Base-by-base conservation (phyloP, 108 stramenopile genomes). In the Craspedostauros australis region DNA sequence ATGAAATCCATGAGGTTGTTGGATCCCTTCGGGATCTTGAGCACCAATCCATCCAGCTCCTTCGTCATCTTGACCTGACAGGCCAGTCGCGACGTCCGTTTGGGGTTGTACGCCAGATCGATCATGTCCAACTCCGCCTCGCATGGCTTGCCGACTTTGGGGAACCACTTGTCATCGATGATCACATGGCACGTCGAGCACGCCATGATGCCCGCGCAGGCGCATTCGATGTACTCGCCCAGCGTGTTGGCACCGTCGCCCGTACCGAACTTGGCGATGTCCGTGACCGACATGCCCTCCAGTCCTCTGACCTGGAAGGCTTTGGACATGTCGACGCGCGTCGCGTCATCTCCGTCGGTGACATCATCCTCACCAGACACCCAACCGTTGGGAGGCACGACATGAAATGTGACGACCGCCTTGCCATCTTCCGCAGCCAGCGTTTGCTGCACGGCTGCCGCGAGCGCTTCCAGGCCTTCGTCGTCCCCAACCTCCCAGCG, bases 111-210 rank as follows among this genome's bases (percentile, higher is more conserved):
- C 7, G 86, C 79, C 28, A 88, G 60, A 62, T 88, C 86, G 7
- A 88, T 37, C 86, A 88, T 88, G 55, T 88, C 86, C 40, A 45
- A 50, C 40, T 88, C 86, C 15, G 68, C 69, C 53, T 83, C 80
- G 1, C 18, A 18, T 0, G 81, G 81, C 25, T 57, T 32, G 1
- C 67, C 73, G 7, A 84, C 49, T 41, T 75, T 75, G 39, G 70
- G 62, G 39, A 64, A 73, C 75, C 74, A 79, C 27, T 81, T 68
- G 1, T 70, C 56, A 56, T 79, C 57, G 9, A 79, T 57, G 11
- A 84, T 68, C 6, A 66, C 64, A 59, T 88, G 86, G 49, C 86
- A 88, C 21, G 86, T 84, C 12, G 80, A 84, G 54, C 86, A 88
- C 0, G 86, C 81, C 75, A 81, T 81, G 48, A 77, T 79, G 20